Evolutionary conservation across 2,329 filamentous ascomycete species (phyloP), one percentile per base, ranked within the genome.

Genomic region (Epichloe sylvatica): DNA sequence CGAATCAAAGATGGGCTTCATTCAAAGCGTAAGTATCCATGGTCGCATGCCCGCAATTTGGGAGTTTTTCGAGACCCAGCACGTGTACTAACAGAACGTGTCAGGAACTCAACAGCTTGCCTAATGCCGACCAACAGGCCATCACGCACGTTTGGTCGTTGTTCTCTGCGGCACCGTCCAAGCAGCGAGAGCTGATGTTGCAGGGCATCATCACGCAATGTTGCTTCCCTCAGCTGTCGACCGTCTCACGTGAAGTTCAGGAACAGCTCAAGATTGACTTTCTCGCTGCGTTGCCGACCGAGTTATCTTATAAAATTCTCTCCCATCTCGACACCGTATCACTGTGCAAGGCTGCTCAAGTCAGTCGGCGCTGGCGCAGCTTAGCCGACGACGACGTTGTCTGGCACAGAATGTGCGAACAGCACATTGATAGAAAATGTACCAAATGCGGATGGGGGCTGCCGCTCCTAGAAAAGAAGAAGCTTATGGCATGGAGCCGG

Each of bases 251-350:
- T 53, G 86, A 89, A 56, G 86, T 98, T 43, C 84, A 88, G 54
- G 90, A 97, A 56, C 83, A 97, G 54, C 90, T 98, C 61, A 92
- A 94, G 66, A 97, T 98, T 69, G 92, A 98, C 69, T 98, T 97
- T 63, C 72, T 98, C 46, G 80, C 84, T 35, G 89, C 91, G 6
- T 75, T 98, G 0, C 92, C 92, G 5, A 77, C 84, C 39, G 92
- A 98, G 68, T 77, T 98, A 34, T 87, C 89, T 17, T 92, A 94
- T 70, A 94, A 94, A 66, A 91, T 98, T 37, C 75, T 98, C 3
- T 90, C 84, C 59, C 92, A 86, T 59, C 82, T 98, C 51, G 92
- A 98, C 65, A 96, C 91, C 1, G 84, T 86, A 2, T 96, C 91
- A 0, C 76, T 98, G 0, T 97, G 92, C 72, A 95, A 95, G 65